Base-by-base conservation (phyloP, 176 grass and related monocot species). In the Puya raimondii region DNA sequence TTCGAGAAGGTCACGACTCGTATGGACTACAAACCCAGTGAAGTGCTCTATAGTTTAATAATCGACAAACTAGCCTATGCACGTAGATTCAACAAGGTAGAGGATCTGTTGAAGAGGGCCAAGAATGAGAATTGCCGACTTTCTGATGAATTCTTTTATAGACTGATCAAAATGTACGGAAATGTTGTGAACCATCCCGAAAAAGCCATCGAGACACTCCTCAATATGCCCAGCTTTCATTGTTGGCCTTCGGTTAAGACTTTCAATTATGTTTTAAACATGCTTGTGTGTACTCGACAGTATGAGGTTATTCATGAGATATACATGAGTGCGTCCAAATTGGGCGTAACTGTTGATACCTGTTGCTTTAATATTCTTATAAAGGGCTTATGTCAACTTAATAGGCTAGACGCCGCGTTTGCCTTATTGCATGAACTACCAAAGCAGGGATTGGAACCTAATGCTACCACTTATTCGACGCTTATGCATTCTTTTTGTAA, bases 291-390 rank as follows among this genome's bases (percentile, higher is more conserved):
- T 82, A 85, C 50, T 73, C 48, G 77, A 73, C 93, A 96, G 64
- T 92, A 85, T 1, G 78, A 87, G 65, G 76, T 90, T 12, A 67
- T 92, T 4, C 89, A 92, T 52, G 88, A 96, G 84, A 71, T 92
- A 15, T 96, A 90, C 58, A 63, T 63, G 0, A 91, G 86, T 29
- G 83, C 86, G 2, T 72, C 81, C 3, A 76, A 51, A 49, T 56
- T 96, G 71, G 88, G 89, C 0, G 66, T 96, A 66, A 69, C 71
- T 0, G 18, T 92, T 5, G 93, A 97, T 64, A 90, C 89, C 2
- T 92, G 86, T 72, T 90, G 79, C 70, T 85, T 97, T 68, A 97
- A 97, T 61, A 97, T 92, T 74, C 85, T 97, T 33, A 78, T 92
- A 67, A 92, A 85, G 71, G 86, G 82, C 10, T 72, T 92, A 65